A percentile compares a stretch with the other conserved stretches of the same genome.
These are phyloP conservation scores for Angomonas ambiguus DNA, from an alignment of 208 protist genomes.

Conservation along the genomic window DNA sequence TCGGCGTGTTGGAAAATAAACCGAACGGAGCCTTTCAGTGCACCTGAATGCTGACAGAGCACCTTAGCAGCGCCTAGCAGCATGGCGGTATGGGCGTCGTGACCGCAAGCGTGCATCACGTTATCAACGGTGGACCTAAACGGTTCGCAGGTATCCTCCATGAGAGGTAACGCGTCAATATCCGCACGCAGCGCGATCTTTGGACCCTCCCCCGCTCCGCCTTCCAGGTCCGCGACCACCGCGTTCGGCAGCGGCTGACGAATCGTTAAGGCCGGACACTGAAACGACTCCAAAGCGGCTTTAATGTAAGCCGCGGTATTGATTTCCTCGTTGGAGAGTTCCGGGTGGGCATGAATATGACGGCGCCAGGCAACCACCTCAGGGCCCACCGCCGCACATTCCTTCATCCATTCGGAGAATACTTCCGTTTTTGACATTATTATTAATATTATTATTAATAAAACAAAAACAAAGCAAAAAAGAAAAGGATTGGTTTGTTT, in stretches of 20 bases:
- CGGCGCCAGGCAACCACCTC: constrained; percentile 57
- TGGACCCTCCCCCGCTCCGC: constrained; percentile 42
- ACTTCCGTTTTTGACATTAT: background rate
- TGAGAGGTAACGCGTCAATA: constrained; percentile 66
- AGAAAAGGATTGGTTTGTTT: too few relatives aligned
- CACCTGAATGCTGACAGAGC: constrained; percentile 36
- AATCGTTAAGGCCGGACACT: constrained; percentile 30
- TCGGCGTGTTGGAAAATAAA: constrained; percentile 78
- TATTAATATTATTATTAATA: background rate
- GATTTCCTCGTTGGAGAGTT: constrained; percentile 41
- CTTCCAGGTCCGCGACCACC: constrained; percentile 49
- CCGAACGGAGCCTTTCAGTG: constrained; percentile 54
- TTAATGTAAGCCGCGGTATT: constrained; percentile 47
- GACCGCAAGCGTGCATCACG: constrained; percentile 70
- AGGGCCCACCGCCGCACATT: constrained; percentile 19
- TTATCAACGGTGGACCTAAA: constrained; percentile 53
- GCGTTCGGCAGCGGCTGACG: constrained; percentile 34
- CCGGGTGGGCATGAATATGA: constrained; percentile 56
- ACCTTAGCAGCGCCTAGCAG: constrained; percentile 64
- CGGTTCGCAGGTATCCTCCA: constrained; percentile 56
- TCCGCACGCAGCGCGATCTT: constrained; percentile 56
- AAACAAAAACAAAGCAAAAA: constrained; percentile 10
- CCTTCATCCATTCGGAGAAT: constrained; percentile 7
- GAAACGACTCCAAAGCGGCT: constrained; percentile 27
- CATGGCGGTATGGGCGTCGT: constrained; percentile 70